Base-by-base conservation (phyloP, 371 early-diverging fungal genomes). In the Entomophthora muscae region DNA sequence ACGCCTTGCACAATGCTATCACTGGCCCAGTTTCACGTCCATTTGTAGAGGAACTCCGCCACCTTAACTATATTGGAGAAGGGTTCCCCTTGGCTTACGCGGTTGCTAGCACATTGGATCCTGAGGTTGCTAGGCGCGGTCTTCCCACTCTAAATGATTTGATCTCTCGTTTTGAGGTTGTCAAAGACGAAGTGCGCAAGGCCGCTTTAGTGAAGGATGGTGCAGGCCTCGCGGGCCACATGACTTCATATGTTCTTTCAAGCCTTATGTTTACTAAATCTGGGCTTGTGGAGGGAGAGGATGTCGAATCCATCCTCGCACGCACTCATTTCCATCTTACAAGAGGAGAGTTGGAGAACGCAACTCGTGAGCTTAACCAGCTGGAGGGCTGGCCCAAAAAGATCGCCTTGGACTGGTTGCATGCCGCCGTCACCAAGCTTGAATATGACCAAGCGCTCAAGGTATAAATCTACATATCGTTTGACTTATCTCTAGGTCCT, bases 361-460 rank as follows among this genome's bases (percentile, higher is more conserved):
- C 94, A n/a, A 74, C 92, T 23, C 77, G 96, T 64, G 96, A 97
- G 71, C 66, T 95, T 65, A 96, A 96, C 72, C 93, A 91, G 71
- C 77, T 97, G 64, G 80, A 74, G 63, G 96, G 98, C 7, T 97
- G 98, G 98, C 84, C 92, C 5, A 89, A 88, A 75, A 78, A 75
- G 66, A 72, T 97, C 61, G 88, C 94, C 28, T 68, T 76, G 69
- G 98, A 92, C 73, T 97, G 98, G 98, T 73, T 97, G 22, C 72
- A 74, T 53, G 78, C 81, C 57, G 93, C 94, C 3, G 81, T 93
- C 60, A 73, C 78, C 66, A 84, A 89, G 71, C 78, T 97, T 67
- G 92, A 92, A 75, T 79, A 93, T 28, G 82, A 89, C 70, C 95
- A 95, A 75, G 91, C 93, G n/a, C 67, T 93, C 29, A 80, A 88